Base-by-base conservation (phyloP, 2,329 filamentous ascomycete genomes). In the Chaetothyriales sp. region DNA sequence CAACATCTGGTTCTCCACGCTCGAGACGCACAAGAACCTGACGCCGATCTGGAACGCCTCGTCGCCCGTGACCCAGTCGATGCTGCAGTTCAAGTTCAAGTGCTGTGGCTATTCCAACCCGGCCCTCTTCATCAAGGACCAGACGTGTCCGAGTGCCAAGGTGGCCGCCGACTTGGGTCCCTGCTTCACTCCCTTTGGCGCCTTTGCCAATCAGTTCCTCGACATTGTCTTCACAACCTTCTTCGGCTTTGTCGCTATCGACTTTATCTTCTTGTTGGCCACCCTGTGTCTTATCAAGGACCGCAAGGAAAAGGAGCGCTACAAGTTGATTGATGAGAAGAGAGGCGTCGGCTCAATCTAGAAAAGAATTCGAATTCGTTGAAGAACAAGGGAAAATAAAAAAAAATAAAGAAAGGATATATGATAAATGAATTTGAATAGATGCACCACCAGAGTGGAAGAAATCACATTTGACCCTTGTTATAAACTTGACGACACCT, bases 271-370 rank as follows among this genome's bases (percentile, higher is more conserved):
- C 47, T 69, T 90, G 57, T 70, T 90, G 51, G 77, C 79, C 58
- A 80, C 83, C 10, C 81, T 83, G 26, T 87, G 86, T 67, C 73
- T 92, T 44, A 73, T 87, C 60, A 89, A 88, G 73, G 81, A 87
- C 61, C 80, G 85, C 63, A 84, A 83, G 68, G 86, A 92, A 70
- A 78, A 79, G 61, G 80, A 84, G 66, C 75, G 86, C 53, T 92
- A 87, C 70, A 78, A 80, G 53, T 76, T 84, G 62, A 89, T 92
- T 61, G 85, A 90, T 63, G 80, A 87, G 73, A 92, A 92, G 78
- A 77, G 68, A 55, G 78, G 80, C 7, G 25, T 39, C 10, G 9
- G 9, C 5, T 5, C 32, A 39, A 39, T 39, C 32, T 39, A 39
- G 32, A 4, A 32, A 32, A 32, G 2, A 7, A 32, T 32, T 32